phyloP scores from a whole-genome alignment of 495 filamentous ascomycete species.

The Neurospora cerealis region DNA sequence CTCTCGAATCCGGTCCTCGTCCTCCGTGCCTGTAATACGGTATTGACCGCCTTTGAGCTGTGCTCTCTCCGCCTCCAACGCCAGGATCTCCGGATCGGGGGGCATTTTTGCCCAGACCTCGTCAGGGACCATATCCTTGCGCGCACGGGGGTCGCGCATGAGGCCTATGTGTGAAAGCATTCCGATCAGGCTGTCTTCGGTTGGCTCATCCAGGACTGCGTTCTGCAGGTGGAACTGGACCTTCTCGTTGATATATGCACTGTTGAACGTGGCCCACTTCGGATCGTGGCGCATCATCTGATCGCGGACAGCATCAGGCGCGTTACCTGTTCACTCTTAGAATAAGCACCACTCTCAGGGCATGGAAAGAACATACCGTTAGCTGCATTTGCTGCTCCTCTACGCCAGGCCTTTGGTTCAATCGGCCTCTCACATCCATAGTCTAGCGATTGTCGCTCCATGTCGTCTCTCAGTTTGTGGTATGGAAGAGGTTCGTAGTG shows the following conservation, averaged over 20 bases:
- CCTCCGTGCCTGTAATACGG: conserved; percentile 2
- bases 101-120: conserved; percentile 11
- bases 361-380: conserved; percentile 9
- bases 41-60: conserved; percentile 14
- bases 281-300: conserved; percentile 18
- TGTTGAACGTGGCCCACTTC: conserved; percentile 13
- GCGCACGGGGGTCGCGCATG: conserved; percentile 14
- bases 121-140: conserved; percentile 13
- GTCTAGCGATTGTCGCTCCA: conserved; percentile 11
- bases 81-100: conserved; percentile 12
- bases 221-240: conserved; percentile 14
- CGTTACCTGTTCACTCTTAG: conserved; percentile 1
- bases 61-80: conserved; percentile 11
- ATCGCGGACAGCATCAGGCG: conserved; percentile 1
- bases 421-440: conserved; percentile 7
- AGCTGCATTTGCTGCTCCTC: conserved; percentile 8
- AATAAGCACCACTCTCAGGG: neutral
- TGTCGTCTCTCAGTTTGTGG: conserved; percentile 11
- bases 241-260: conserved; percentile 13
- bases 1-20: too few species aligned
- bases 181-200: conserved; percentile 1
- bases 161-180: conserved; percentile 13
- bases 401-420: conserved; percentile 7
- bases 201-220: conserved; percentile 8
- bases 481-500: conserved; percentile 5